Evolutionary conservation across 1,139 yeast species (phyloP).

Genomic region (Eremothecium coryli): DNA sequence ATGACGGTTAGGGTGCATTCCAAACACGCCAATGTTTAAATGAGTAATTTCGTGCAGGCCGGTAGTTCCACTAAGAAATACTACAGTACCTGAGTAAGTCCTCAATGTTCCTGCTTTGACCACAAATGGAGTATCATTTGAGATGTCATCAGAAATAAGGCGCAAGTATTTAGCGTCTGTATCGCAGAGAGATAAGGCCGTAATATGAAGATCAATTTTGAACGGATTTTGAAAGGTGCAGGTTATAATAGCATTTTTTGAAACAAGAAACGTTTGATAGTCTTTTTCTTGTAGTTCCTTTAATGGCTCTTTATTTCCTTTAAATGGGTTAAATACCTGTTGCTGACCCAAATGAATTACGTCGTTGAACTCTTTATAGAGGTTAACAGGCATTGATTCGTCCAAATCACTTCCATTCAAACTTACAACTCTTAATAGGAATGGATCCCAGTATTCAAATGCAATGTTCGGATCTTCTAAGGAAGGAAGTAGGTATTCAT

Average conservation of each 20-base stretch:
- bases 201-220: slow-evolving; percentile 60
- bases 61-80: slow-evolving; percentile 38
- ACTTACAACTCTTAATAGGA: slow-evolving; percentile 45
- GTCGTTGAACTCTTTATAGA: slow-evolving; percentile 8
- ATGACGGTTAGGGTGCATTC: slow-evolving; percentile 33
- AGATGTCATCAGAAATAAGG: slow-evolving; percentile 14
- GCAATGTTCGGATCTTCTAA: slow-evolving; percentile 11
- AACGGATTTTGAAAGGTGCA: slow-evolving; percentile 72
- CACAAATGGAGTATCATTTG: slow-evolving; percentile 21
- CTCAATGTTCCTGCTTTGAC: slow-evolving; percentile 37
- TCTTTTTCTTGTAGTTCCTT: slow-evolving; percentile 20
- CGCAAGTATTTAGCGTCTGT: slow-evolving; percentile 30
- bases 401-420: slow-evolving; percentile 17
- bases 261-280: slow-evolving; percentile 37
- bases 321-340: slow-evolving; percentile 30
- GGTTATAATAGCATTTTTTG: slow-evolving; percentile 45
- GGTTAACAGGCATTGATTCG: background rate
- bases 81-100: slow-evolving; percentile 36
- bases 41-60: slow-evolving; percentile 34
- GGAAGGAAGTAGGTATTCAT: slow-evolving; percentile 23
- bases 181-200: slow-evolving; percentile 39
- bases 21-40: slow-evolving; percentile 39
- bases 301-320: slow-evolving; percentile 31
- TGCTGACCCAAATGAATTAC: too few relatives aligned
- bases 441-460: slow-evolving; percentile 61